Evolutionary conservation across 192 early-diverging fungal genomes (phyloP), one percentile per base, ranked within the genome.

Genomic region (Umbelopsis ramanniana): DNA sequence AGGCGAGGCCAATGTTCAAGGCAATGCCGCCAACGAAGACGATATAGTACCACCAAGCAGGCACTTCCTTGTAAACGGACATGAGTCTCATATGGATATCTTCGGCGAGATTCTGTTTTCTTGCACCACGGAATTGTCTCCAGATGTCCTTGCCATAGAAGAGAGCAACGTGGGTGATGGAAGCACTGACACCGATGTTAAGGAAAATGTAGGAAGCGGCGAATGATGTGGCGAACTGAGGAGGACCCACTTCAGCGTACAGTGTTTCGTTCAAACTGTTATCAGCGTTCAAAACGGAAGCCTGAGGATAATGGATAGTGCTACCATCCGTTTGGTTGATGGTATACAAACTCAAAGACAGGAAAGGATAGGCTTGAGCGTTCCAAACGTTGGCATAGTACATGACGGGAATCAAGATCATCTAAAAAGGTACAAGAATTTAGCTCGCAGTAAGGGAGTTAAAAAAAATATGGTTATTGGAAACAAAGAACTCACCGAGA

Each of bases 1-100:
- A 81, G 6, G 73, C 72, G 4, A 82, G 57, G 53, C 70, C 75
- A 45, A 85, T 81, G 57, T 83, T 83, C 10, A 79, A 72, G 0
- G 79, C 86, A 23, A 79, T 78, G 72, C 82, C 86, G 14, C 70
- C 68, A 24, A 85, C 67, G 50, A 88, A 85, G 66, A 89, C 71
- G 33, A 76, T 71, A 19, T 82, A 72, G 67, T 93, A 94, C 91
- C 90, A 91, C 88, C 88, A 92, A n/a, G 72, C 68, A 33, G 93
- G 93, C 0, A 92, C 89, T 63, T 91, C 89, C 35, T 81, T 78
- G 73, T 94, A 93, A 40, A 47, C 75, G 19, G 71, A 52, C 89
- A 92, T 92, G 54, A 90, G 72, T 72, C 79, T 82, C 73, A 81
- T 83, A 72, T 91, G 91, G 55, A 90, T 83, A 72, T 93, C 35